Base-by-base conservation (phyloP, 2,329 filamentous ascomycete species). In the Calonectria naviculata region DNA sequence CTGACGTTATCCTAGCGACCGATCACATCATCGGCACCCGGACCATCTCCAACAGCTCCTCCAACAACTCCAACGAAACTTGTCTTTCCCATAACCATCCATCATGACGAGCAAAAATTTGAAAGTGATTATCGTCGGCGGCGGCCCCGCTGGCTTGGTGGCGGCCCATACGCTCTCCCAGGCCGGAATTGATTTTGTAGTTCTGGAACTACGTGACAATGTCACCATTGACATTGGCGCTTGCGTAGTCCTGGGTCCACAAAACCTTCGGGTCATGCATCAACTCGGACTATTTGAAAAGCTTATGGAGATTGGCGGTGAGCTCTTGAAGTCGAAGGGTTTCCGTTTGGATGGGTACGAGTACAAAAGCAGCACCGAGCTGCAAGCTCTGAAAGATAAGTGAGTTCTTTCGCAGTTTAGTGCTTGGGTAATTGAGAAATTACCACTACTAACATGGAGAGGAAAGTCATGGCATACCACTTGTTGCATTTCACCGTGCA, bases 181-280 rank as follows among this genome's bases (percentile, higher is more conserved):
- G 2, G 80, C 79, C 3, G 72, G 73, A n/a, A 81, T 86, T 36
- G 81, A 85, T 64, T 86, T 83, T 13, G 72, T 83, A 38, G 60
- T 86, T 5, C 81, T 86, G 1, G 84, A 86, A 62, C 71, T 78
- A 15, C 78, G 80, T 0, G 29, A 73, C 1, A 71, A 74, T 0
- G 31, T 82, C 8, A 69, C 80, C 67, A 68, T 78, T 42, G 72
- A 78, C 42, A 52, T 68, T 8, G 80, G 80, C 2, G 72, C 76
- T 0, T 69, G 54, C 9, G 36, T 74, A 2, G 69, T 69, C 0
- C 36, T 74, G 5, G 26, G 21, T 3, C 70, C 72, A 5, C 65
- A 66, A 1, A 71, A 46, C 21, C 26, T 74, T 5, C 65, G 71
- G 15, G 71, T 73, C 1, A 52, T 73, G 47, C 42, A 67, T 19